Conservation (phyloP, 805 yeast genomes). For the Metschnikowia proteae region DNA sequence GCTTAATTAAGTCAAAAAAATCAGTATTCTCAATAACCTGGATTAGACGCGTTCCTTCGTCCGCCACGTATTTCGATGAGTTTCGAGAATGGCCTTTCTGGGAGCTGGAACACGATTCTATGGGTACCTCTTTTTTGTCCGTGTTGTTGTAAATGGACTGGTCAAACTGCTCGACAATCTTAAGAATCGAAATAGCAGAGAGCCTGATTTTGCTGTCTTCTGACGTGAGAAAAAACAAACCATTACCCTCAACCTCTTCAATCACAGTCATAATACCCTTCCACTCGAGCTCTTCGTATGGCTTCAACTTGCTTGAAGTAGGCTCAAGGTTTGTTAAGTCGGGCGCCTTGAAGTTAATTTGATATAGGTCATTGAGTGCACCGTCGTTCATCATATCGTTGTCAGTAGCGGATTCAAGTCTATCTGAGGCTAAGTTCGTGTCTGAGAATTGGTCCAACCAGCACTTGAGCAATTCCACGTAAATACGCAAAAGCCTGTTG, state of each 20-base stretch:
- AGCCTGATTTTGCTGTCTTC: conserved; percentile 75
- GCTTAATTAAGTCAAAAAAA: conserved; percentile 57
- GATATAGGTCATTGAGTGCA: conserved; percentile 40
- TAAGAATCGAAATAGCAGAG: conserved; percentile 69
- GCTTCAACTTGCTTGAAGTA: conserved; percentile 20
- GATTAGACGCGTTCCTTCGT: conserved; percentile 69
- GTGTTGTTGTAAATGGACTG: conserved; percentile 62
- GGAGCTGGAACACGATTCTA: conserved; percentile 20
- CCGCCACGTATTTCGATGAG: conserved; percentile 72
- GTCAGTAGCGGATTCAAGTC: conserved; percentile 23
- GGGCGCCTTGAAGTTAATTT: conserved; percentile 42
- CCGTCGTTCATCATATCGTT: conserved; percentile 37
- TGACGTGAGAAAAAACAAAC: conserved; percentile 84
- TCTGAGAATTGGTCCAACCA: conserved; percentile 70
- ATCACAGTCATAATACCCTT: conserved; percentile 78
- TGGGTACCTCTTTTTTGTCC: conserved; percentile 20
- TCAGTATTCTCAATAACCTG: conserved; percentile 73
- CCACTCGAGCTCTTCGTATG: conserved; percentile 65
- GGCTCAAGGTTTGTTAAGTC: conserved; percentile 24
- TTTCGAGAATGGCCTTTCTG: conserved; percentile 46
- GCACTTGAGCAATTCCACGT: conserved; percentile 72
- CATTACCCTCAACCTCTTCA: conserved; percentile 96
- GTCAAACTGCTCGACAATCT: conserved; percentile 83
- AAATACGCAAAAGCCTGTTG: conserved; percentile 57
- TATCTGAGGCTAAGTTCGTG: conserved; percentile 21